phyloP scores from a whole-genome alignment of 2,329 filamentous ascomycete genomes.

The Colletotrichum plurivorum region DNA sequence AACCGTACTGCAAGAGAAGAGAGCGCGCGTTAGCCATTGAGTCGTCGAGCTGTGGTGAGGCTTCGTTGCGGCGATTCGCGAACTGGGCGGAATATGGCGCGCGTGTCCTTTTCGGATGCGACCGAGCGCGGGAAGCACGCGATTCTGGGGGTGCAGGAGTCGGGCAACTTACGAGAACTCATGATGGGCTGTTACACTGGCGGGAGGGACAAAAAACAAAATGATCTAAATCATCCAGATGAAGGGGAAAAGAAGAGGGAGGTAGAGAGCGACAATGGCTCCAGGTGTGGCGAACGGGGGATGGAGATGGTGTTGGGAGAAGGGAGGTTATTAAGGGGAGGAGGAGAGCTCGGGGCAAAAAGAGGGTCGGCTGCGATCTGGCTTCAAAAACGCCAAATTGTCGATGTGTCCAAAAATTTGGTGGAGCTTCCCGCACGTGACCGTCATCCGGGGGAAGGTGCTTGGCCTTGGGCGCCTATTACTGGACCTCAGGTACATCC shows the following conservation, averaged over 20 bases:
- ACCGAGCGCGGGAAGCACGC: slow-evolving; percentile 21
- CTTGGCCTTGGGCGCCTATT: not conserved
- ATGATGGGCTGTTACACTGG: slow-evolving; percentile 58
- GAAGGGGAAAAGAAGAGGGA: slow-evolving; percentile 49
- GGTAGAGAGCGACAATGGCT: slow-evolving; percentile 43
- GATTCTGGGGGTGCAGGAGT: slow-evolving; percentile 21
- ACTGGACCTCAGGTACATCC: no score
- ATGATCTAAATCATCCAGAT: slow-evolving; percentile 53
- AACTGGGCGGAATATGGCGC: slow-evolving; percentile 10
- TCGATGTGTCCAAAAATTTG: slow-evolving; percentile 61
- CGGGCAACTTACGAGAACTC: slow-evolving; percentile 66
- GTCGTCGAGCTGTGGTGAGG: not conserved
- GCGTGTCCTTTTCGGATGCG: slow-evolving; percentile 33
- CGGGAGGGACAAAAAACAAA: slow-evolving; percentile 49
- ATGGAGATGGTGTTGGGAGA: slow-evolving; percentile 49
- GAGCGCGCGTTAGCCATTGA: slow-evolving; percentile 35
- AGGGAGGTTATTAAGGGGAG: slow-evolving; percentile 52
- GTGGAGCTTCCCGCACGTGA: slow-evolving; percentile 51
- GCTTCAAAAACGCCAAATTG: slow-evolving; percentile 58
- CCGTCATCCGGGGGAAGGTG: slow-evolving; percentile 10
- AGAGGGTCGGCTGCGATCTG: slow-evolving; percentile 54
- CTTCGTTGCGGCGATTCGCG: not conserved
- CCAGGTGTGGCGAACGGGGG: slow-evolving; percentile 50
- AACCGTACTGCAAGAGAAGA: slow-evolving; percentile 83
- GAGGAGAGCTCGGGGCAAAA: slow-evolving; percentile 46